Evolutionary conservation across 345 rosid species (phyloP).

Genomic region (Cardiospermum halicacabum): DNA sequence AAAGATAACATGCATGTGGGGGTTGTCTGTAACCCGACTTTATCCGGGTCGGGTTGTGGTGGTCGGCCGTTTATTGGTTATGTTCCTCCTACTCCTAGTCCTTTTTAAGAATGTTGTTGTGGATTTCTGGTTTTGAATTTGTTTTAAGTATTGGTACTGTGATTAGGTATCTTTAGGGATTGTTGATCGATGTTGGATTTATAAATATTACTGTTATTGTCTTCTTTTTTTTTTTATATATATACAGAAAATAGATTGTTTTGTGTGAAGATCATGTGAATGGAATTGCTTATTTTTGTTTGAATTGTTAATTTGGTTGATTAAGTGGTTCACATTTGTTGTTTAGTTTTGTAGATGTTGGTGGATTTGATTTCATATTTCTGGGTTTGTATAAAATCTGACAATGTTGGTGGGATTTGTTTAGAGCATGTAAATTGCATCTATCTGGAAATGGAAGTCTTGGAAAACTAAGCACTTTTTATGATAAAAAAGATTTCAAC

Average conservation of each 20-base stretch:
- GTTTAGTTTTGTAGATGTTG: too few species aligned
- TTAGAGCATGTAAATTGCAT: too few species aligned
- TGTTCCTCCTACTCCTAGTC: slow-evolving; percentile 41
- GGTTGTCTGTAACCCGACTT: slow-evolving; percentile 34
- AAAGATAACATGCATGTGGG: slow-evolving; percentile 53
- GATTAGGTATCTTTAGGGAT: not conserved
- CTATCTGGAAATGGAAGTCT: not conserved
- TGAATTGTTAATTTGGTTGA: too few species aligned
- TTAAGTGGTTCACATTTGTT: too few species aligned
- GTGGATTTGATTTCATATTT: too few species aligned
- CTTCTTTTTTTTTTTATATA: too few species aligned
- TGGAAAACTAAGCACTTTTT: not conserved
- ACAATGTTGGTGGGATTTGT: too few species aligned
- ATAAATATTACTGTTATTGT: too few species aligned
- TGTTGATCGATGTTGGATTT: not conserved
- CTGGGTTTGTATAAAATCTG: too few species aligned
- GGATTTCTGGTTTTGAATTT: not conserved
- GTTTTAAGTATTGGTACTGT: not conserved
- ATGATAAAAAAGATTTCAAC: not conserved
- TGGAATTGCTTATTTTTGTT: too few species aligned
- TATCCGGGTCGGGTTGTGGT: slow-evolving; percentile 3
- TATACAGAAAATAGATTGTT: too few species aligned
- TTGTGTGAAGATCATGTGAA: too few species aligned
- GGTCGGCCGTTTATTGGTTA: slow-evolving; percentile 48
- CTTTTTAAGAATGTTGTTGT: slow-evolving; percentile 12